phyloP scores from a whole-genome alignment of 495 filamentous ascomycete genomes.

The Lasiosphaeriaceae sp. region DNA sequence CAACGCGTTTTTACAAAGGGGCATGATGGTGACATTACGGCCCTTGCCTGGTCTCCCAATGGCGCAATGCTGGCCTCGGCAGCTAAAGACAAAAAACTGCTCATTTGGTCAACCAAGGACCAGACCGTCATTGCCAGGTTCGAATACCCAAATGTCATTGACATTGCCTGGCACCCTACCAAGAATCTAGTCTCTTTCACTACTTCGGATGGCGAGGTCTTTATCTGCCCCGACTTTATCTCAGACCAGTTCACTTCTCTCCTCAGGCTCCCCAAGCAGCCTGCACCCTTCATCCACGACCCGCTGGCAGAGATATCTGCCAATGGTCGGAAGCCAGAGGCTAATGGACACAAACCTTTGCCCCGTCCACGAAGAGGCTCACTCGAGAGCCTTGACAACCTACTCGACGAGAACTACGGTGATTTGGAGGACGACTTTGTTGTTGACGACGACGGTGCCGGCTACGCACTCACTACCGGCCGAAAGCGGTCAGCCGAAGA shows the following conservation, averaged over 20 bases:
- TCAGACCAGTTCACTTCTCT: constrained; percentile 58
- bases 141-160: constrained; percentile 75
- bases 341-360: constrained; percentile 53
- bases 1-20: constrained; percentile 73
- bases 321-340: constrained; percentile 53
- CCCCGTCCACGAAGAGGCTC: constrained; percentile 39
- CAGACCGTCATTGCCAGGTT: constrained; percentile 71
- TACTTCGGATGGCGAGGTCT: constrained; percentile 84
- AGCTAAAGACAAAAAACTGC: constrained; percentile 72
- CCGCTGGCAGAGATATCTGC: constrained; percentile 68
- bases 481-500: constrained; percentile 63
- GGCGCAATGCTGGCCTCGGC: constrained; percentile 82
- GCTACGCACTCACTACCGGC: constrained; percentile 69
- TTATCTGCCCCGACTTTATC: constrained; percentile 79
- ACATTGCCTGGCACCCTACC: constrained; percentile 85
- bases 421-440: constrained; percentile 75
- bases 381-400: constrained; percentile 46
- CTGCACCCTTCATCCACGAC: constrained; percentile 82
- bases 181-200: constrained; percentile 87
- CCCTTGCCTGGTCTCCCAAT: constrained; percentile 90
- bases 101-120: constrained; percentile 86
- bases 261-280: constrained; percentile 56
- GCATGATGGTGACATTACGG: constrained; percentile 82
- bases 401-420: constrained; percentile 59
- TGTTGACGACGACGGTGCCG: constrained; percentile 91